These are phyloP conservation scores for Rhypophila decipiens DNA, from an alignment of 495 filamentous ascomycete genomes.

Conservation along the genomic window DNA sequence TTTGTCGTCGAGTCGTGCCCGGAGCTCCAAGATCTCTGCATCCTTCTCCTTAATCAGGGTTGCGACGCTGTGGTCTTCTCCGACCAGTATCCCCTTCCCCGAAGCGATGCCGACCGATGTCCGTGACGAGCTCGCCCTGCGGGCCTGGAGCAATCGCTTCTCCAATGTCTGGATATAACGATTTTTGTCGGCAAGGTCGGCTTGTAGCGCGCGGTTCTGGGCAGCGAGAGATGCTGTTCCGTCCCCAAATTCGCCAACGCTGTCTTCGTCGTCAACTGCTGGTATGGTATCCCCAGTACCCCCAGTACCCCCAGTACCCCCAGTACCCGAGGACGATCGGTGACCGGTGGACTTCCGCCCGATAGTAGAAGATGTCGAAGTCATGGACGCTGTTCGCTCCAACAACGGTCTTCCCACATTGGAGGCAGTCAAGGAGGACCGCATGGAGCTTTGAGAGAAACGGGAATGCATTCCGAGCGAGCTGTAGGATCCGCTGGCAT, in stretches of 20 bases:
- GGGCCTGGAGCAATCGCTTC: constrained; percentile 83
- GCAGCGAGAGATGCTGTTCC: constrained; percentile 73
- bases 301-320: too few relatives aligned
- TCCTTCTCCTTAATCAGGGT: constrained; percentile 80
- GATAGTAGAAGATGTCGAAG: constrained; percentile 54
- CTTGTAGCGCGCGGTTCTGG: constrained; percentile 81
- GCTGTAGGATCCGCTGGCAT: constrained; percentile 64
- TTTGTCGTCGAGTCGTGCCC: constrained; percentile 89
- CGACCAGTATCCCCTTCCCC: constrained; percentile 53
- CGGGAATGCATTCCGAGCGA: constrained; percentile 65
- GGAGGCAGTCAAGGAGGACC: constrained; percentile 71
- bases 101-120: constrained; percentile 63
- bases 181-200: constrained; percentile 92
- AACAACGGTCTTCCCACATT: constrained; percentile 51
- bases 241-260: constrained; percentile 74
- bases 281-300: constrained; percentile 29
- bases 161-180: constrained; percentile 93
- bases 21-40: constrained; percentile 84
- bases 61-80: constrained; percentile 62
- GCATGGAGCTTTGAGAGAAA: constrained; percentile 51
- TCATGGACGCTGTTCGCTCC: constrained; percentile 59
- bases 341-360: constrained; percentile 39
- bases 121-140: constrained; percentile 82
- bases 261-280: constrained; percentile 62
- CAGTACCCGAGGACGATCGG: constrained; percentile 37